Evolutionary conservation across 2,329 filamentous ascomycete genomes (phyloP).

Genomic region (Sporothrix pallida): DNA sequence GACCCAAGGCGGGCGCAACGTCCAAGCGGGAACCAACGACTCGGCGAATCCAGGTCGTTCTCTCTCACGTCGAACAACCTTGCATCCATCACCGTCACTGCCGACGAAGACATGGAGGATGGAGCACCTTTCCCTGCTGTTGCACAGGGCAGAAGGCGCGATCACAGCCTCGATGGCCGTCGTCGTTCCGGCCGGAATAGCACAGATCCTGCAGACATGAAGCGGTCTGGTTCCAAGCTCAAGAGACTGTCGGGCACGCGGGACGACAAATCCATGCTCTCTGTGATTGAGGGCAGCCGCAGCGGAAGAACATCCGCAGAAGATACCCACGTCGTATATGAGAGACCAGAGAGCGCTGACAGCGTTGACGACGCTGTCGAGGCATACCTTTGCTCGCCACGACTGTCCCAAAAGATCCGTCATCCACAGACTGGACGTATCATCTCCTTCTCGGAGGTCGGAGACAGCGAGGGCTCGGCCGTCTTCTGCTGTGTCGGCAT

Average conservation of each 20-base stretch:
- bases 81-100: conserved; percentile 14
- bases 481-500: conserved; percentile 98
- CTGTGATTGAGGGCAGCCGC: conserved; percentile 47
- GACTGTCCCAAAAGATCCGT: conserved; percentile 84
- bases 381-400: conserved; percentile 79
- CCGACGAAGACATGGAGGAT: conserved; percentile 57
- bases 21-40: conserved; percentile 6
- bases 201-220: conserved; percentile 54
- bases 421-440: conserved; percentile 85
- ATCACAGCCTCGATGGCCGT: conserved; percentile 54
- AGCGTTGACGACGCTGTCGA: conserved; percentile 89
- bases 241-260: conserved; percentile 62
- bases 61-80: conserved; percentile 14
- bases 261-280: conserved; percentile 44
- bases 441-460: conserved; percentile 96
- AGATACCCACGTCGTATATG: conserved; percentile 59
- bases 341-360: conserved; percentile 78
- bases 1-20: neutral
- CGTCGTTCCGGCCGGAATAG: conserved; percentile 57
- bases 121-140: conserved; percentile 74
- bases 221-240: conserved; percentile 63
- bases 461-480: conserved; percentile 86
- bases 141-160: conserved; percentile 63
- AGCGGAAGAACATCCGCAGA: conserved; percentile 29
- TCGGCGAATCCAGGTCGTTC: conserved; percentile 25